Conservation (phyloP, 805 yeast genomes). For the Ogataea philodendri region DNA sequence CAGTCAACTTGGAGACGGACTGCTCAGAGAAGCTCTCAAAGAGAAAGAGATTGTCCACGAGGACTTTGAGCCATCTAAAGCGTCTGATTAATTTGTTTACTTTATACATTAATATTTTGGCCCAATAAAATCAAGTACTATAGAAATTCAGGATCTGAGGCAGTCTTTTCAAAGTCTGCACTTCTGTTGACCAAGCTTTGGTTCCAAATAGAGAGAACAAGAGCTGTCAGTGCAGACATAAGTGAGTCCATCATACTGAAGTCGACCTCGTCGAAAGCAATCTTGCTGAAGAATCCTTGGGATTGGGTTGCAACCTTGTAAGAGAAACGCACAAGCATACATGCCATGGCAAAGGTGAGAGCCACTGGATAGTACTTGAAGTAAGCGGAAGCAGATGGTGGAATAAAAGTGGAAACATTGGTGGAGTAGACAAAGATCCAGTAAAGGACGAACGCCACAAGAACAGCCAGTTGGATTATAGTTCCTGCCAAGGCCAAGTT, state of each 20-base stretch:
- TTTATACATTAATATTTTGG: too few species aligned
- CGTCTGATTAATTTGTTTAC: conserved; percentile 2
- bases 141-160: too few species aligned
- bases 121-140: too few species aligned
- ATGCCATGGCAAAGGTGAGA: conserved; percentile 44
- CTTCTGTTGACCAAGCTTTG: conserved; percentile 50
- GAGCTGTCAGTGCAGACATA: conserved; percentile 52
- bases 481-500: conserved; percentile 75
- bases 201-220: conserved; percentile 51
- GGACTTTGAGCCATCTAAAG: conserved; percentile 7
- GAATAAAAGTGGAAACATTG: too few species aligned
- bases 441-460: too few species aligned
- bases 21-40: conserved; percentile 24
- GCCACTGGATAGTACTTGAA: conserved; percentile 46
- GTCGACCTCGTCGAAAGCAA: conserved; percentile 59
- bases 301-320: conserved; percentile 71
- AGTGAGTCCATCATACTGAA: conserved; percentile 60
- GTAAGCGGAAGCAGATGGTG: too few species aligned
- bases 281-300: conserved; percentile 68
- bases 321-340: conserved; percentile 62
- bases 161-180: too few species aligned
- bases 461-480: conserved; percentile 50
- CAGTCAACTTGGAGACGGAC: conserved; percentile 48
- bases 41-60: conserved; percentile 8
- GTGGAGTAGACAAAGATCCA: too few species aligned